Evolutionary conservation across 257 asterid species (phyloP).

Genomic region (Solanum pimpinellifolium): DNA sequence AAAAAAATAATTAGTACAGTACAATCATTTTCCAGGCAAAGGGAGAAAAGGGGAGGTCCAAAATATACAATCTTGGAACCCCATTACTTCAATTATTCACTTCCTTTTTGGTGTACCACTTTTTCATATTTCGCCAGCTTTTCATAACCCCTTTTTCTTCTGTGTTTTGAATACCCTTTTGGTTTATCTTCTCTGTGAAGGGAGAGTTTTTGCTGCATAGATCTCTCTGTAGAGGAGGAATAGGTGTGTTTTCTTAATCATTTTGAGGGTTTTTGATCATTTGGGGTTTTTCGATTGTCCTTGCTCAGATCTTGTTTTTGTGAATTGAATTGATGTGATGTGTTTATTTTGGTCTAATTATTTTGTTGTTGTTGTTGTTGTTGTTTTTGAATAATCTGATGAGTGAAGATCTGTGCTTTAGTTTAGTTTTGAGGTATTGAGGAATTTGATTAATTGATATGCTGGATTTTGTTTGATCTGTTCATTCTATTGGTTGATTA

Average conservation of each 20-base stretch:
- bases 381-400: background rate
- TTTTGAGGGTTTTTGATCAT: background rate
- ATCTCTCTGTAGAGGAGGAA: background rate
- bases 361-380: background rate
- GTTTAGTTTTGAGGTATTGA: background rate
- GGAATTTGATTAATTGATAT: background rate
- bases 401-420: background rate
- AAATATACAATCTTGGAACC: background rate
- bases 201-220: background rate
- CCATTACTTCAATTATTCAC: slow-evolving; percentile 1
- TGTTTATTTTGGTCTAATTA: background rate
- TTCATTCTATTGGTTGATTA: background rate
- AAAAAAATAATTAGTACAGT: background rate
- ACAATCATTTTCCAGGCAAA: background rate
- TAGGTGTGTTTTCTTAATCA: background rate
- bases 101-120: background rate
- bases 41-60: background rate
- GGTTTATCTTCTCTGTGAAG: background rate
- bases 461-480: background rate
- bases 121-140: background rate
- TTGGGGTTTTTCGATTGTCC: background rate
- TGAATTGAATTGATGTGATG: background rate
- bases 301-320: background rate
- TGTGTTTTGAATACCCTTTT: background rate
- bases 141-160: background rate